Percentiles rank a stretch among this genome's conserved stretches.
These are phyloP conservation scores for Collybia nuda DNA, from an alignment of 768 basidiomycete species.

Conservation along the genomic window DNA sequence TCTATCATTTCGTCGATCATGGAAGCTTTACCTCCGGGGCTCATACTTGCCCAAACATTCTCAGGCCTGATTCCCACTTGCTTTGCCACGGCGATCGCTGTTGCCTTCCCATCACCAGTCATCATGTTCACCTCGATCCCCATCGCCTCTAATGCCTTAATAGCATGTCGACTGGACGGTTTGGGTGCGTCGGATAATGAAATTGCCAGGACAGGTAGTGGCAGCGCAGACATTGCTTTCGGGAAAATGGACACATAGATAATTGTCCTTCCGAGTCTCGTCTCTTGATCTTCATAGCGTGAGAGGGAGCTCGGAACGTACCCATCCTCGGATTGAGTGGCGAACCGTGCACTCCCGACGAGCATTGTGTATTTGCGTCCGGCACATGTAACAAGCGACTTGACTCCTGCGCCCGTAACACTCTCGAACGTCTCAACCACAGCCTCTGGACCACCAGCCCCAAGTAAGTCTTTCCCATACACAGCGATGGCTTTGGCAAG, in stretches of 20 bases:
- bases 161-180: slow-evolving; percentile 79
- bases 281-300: slow-evolving; percentile 70
- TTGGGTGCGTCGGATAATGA: slow-evolving; percentile 89
- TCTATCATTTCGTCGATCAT: slow-evolving; percentile 81
- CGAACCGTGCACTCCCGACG: slow-evolving; percentile 77
- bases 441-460: slow-evolving; percentile 46
- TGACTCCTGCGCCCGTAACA: slow-evolving; percentile 86
- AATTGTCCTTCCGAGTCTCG: slow-evolving; percentile 73
- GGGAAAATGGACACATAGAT: slow-evolving; percentile 77
- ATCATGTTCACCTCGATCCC: slow-evolving; percentile 92
- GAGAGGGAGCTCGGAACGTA: slow-evolving; percentile 60
- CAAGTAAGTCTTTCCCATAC: slow-evolving; percentile 70
- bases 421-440: slow-evolving; percentile 79
- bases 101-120: slow-evolving; percentile 88
- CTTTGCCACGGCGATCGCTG: slow-evolving; percentile 85
- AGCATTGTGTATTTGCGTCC: slow-evolving; percentile 57
- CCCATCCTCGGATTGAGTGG: slow-evolving; percentile 51
- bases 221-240: slow-evolving; percentile 34
- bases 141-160: slow-evolving; percentile 80
- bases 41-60: slow-evolving; percentile 89
- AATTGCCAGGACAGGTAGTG: slow-evolving; percentile 72
- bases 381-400: slow-evolving; percentile 58
- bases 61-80: slow-evolving; percentile 86
- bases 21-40: slow-evolving; percentile 92
- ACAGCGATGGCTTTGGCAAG: slow-evolving; percentile 90